phyloP scores from a whole-genome alignment of 75 land plant species.

The Cupressus sempervirens region DNA sequence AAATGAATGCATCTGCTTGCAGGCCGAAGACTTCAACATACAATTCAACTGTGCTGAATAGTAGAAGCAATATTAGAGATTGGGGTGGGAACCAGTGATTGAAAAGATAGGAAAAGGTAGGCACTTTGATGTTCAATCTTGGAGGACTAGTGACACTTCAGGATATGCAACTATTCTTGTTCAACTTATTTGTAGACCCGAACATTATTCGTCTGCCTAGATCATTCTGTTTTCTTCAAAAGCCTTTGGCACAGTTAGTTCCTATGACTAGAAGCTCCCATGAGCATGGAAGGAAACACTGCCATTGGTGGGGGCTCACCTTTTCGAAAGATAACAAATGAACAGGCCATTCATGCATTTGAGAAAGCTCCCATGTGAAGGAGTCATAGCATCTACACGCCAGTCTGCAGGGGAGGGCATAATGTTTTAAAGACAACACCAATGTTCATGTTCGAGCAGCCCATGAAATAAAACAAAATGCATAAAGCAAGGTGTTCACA shows the following conservation, averaged over 20 bases:
- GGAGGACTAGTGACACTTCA: slow-evolving; percentile 98
- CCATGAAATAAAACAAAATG: too few relatives aligned
- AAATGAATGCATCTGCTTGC: slow-evolving; percentile 24
- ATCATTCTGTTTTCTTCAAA: slow-evolving; percentile 86
- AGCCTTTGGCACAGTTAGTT: slow-evolving; percentile 90
- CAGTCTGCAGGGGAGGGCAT: too few relatives aligned
- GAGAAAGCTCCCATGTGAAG: too few relatives aligned
- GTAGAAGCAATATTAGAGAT: too few relatives aligned
- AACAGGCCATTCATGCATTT: too few relatives aligned
- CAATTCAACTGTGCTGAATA: too few relatives aligned
- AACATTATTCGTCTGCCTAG: slow-evolving; percentile 95
- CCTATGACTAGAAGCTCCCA: slow-evolving; percentile 88
- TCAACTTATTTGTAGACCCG: slow-evolving; percentile 96
- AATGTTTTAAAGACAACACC: too few relatives aligned
- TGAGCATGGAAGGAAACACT: slow-evolving; percentile 98
- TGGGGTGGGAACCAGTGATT: too few relatives aligned
- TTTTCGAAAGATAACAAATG: slow-evolving; percentile 84
- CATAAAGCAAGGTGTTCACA: too few relatives aligned
- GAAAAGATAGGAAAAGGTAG: slow-evolving; percentile 84
- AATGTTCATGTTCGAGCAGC: too few relatives aligned
- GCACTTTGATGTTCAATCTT: slow-evolving; percentile 90
- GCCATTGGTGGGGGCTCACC: slow-evolving; percentile 99
- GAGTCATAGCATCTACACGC: too few relatives aligned
- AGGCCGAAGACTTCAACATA: slow-evolving; percentile 48
- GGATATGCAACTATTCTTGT: slow-evolving; percentile 96